These are phyloP conservation scores for Scytalidium sp. DNA, from an alignment of 2,329 filamentous ascomycete genomes.

Conservation along the genomic window DNA sequence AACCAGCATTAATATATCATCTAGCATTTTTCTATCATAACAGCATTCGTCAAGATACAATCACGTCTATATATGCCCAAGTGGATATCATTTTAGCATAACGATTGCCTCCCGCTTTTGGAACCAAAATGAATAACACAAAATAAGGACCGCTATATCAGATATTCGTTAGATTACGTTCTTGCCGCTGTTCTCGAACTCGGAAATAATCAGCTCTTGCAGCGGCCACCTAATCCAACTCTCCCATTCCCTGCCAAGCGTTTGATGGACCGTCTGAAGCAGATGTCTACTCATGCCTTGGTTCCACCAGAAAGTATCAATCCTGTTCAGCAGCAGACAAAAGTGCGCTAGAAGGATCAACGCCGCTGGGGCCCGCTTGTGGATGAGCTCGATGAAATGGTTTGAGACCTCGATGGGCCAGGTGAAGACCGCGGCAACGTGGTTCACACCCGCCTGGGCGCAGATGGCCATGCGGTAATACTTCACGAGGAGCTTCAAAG, in stretches of 20 bases:
- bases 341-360: conserved; percentile 33
- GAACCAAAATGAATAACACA: too few species aligned
- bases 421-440: conserved; percentile 16
- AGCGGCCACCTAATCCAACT: conserved; percentile 16
- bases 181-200: conserved; percentile 3
- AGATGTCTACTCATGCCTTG: conserved; percentile 33
- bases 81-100: too few species aligned
- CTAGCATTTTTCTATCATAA: too few species aligned
- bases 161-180: neutral
- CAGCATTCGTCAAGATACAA: too few species aligned
- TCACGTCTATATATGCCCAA: too few species aligned
- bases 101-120: too few species aligned
- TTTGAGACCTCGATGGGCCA: conserved; percentile 32
- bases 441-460: conserved; percentile 13
- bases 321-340: conserved; percentile 31
- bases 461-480: conserved; percentile 5
- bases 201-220: conserved; percentile 11
- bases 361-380: conserved; percentile 26
- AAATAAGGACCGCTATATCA: too few species aligned
- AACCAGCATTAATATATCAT: too few species aligned
- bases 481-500: conserved; percentile 3
- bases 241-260: conserved; percentile 11
- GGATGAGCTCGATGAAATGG: conserved; percentile 26
- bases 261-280: conserved; percentile 26
- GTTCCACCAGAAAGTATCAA: conserved; percentile 36